phyloP scores from a whole-genome alignment of 192 early-diverging fungal genomes.

The Umbelopsis vinacea region DNA sequence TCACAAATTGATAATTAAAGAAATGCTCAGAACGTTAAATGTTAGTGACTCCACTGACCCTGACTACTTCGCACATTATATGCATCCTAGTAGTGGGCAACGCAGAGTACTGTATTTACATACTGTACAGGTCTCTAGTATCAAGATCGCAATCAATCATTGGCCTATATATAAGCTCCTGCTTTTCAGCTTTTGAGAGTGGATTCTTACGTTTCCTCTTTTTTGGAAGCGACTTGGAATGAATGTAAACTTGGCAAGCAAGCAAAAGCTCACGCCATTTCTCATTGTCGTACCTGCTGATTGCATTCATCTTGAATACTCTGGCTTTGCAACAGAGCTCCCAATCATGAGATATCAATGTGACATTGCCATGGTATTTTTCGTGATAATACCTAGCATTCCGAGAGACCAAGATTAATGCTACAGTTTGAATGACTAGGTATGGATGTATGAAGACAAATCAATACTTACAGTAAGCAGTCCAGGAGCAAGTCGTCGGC shows the following conservation, averaged over 20 bases:
- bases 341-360: not conserved
- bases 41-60: no score
- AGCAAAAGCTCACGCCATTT: not conserved
- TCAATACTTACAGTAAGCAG: not conserved
- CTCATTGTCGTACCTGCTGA: not conserved
- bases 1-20: no score
- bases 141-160: no score
- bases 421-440: not conserved
- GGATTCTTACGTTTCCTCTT: no score
- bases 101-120: no score
- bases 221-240: not conserved
- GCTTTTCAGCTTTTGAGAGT: not conserved
- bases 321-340: not conserved
- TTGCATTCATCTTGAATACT: not conserved
- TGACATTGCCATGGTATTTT: not conserved
- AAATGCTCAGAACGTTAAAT: no score
- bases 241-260: not conserved
- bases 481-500: not conserved
- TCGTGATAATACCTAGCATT: not conserved
- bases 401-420: not conserved
- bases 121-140: no score
- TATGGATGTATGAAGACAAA: not conserved
- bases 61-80: no score
- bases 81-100: no score
- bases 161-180: not conserved